A percentile compares a stretch with the other conserved stretches of the same genome.
These are phyloP conservation scores for Kodamaea plutei DNA, from an alignment of 1,139 yeast species.

Conservation along the genomic window DNA sequence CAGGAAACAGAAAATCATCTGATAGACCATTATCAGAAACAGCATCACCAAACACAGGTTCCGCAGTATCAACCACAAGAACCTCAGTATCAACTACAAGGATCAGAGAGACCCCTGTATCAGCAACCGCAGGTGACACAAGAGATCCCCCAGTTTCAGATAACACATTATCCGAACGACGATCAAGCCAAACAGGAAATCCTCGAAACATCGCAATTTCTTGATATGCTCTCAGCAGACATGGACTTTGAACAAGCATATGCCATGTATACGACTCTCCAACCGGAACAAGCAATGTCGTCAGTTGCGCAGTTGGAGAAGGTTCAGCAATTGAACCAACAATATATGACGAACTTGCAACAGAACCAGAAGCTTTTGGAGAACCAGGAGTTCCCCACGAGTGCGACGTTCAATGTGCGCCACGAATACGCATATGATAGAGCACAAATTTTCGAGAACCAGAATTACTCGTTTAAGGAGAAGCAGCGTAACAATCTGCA, in stretches of 20 bases:
- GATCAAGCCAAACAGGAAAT: no score
- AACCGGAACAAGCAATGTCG: constrained; percentile 35
- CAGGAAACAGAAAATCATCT: no score
- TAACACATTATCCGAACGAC: no score
- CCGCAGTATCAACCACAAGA: no score
- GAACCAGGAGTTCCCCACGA: constrained; percentile 1
- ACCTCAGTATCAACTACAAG: no score
- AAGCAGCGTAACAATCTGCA: background rate
- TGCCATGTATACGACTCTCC: constrained; percentile 36
- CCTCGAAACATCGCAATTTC: constrained; percentile 6
- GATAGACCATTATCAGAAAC: no score
- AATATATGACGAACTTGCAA: constrained; percentile 14
- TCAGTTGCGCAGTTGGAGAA: constrained; percentile 39
- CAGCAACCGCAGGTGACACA: no score
- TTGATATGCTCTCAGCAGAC: constrained; percentile 23
- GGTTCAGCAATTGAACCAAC: constrained; percentile 33
- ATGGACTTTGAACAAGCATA: constrained; percentile 50
- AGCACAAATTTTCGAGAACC: constrained; percentile 9
- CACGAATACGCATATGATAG: constrained; percentile 13
- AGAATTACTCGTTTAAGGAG: constrained; percentile 2
- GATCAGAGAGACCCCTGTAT: no score
- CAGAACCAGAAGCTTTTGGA: constrained; percentile 3
- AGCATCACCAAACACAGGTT: no score
- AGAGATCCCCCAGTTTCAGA: no score
- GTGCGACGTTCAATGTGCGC: no score